Evolutionary conservation across 2,329 filamentous ascomycete species (phyloP), one percentile per base, ranked within the genome.

Genomic region (Penicillium sp.): DNA sequence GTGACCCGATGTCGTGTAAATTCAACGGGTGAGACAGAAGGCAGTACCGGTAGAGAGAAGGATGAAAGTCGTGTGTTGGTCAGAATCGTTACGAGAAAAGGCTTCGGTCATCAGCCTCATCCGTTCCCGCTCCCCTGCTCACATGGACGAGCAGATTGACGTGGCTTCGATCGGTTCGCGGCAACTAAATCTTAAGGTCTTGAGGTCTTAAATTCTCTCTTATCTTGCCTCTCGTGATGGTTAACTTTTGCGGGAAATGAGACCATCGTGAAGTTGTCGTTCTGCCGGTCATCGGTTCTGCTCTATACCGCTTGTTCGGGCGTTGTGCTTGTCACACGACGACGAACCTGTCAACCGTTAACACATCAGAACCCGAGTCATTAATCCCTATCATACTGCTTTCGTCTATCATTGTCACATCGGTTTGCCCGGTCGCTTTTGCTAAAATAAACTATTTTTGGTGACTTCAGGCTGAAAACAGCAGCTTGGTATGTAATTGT

Each of bases 91-190:
- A 37, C 47, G 51, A n/a, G 27, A 47, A 14, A 29, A 16, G 47
- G 55, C 48, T 21, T 35, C 29, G 48, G 54, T 57, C 57, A 60
- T 62, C 59, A 59, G 62, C 56, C 59, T 61, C 57, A 60, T 59
- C 46, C 44, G 22, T 53, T 21, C 21, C 50, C 42, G 52, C 55
- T 44, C 48, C 53, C 27, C 54, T 55, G 49, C 50, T 64, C 63
- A 64, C 60, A 63, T 60, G 64, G 56, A 50, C 50, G 52, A 11
- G 13, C 43, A 31, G 22, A 59, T 65, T 64, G 62, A 63, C 64
- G 59, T 65, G 61, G 61, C 63, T 48, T 51, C 48, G 16, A 55
- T 60, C 52, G 39, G 57, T 65, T 63, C 52, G 59, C 49, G 54
- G 43, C 45, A 26, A 37, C 7, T 22, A 29, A 27, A 37, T 21